Conservation (phyloP, 2,329 filamentous ascomycete genomes). For the Didymella segeticola region DNA sequence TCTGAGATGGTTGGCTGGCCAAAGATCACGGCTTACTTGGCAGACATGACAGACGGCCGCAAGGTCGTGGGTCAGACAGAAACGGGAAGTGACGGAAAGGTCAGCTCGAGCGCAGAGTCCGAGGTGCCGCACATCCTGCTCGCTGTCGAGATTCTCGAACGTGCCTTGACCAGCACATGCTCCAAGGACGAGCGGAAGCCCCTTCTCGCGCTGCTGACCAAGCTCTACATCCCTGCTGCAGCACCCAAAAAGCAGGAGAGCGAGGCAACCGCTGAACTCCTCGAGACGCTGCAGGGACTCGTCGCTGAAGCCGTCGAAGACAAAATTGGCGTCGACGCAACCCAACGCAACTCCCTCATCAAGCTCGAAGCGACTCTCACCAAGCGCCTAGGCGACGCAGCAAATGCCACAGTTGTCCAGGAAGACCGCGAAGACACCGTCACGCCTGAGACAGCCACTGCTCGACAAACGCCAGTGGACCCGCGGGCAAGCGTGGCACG, state of each 20-base stretch:
- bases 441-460: slow-evolving; percentile 22
- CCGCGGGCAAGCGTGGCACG: background rate
- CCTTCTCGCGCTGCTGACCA: slow-evolving; percentile 70
- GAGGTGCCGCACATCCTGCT: slow-evolving; percentile 83
- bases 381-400: slow-evolving; percentile 57
- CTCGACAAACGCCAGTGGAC: slow-evolving; percentile 2
- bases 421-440: slow-evolving; percentile 22
- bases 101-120: slow-evolving; percentile 65
- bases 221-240: slow-evolving; percentile 77
- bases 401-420: slow-evolving; percentile 7
- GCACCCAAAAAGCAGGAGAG: slow-evolving; percentile 37
- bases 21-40: slow-evolving; percentile 79
- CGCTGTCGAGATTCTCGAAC: slow-evolving; percentile 77
- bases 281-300: slow-evolving; percentile 52
- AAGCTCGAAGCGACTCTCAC: slow-evolving; percentile 60
- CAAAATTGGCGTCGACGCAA: slow-evolving; percentile 59
- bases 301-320: slow-evolving; percentile 56
- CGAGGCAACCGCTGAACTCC: slow-evolving; percentile 27
- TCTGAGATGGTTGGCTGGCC: slow-evolving; percentile 75
- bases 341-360: slow-evolving; percentile 61
- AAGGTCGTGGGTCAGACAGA: slow-evolving; percentile 70
- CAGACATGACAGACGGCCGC: slow-evolving; percentile 94
- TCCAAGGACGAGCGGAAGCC: slow-evolving; percentile 85
- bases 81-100: slow-evolving; percentile 55
- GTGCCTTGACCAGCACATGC: slow-evolving; percentile 67